These are phyloP conservation scores for Chenopodium album DNA, from an alignment of 148 eudicot species.

Conservation along the genomic window DNA sequence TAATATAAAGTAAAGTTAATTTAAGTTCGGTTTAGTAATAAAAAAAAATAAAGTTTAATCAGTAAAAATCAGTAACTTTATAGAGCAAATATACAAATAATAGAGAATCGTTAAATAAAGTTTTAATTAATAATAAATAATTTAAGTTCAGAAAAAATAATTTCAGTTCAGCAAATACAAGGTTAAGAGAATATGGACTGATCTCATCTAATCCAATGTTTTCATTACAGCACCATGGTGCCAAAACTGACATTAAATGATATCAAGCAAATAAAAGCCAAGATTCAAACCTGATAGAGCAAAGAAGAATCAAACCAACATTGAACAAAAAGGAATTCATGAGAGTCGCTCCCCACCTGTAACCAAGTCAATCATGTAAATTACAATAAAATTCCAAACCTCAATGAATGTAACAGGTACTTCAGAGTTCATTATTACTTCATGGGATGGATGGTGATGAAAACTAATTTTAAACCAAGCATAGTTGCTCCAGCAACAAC, in stretches of 20 bases:
- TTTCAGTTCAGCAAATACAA: too few relatives aligned
- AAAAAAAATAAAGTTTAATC: too few relatives aligned
- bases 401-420: background rate
- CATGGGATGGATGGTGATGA: conserved; percentile 98
- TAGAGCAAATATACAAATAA: too few relatives aligned
- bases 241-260: background rate
- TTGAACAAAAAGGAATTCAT: conserved; percentile 98
- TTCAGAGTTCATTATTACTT: conserved; percentile 60
- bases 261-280: background rate
- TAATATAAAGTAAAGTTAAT: too few relatives aligned
- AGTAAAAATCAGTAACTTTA: too few relatives aligned
- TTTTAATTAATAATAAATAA: too few relatives aligned
- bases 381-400: background rate
- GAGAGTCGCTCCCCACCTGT: conserved; percentile 99
- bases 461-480: conserved; percentile 93
- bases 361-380: conserved; percentile 23
- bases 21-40: too few relatives aligned
- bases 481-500: conserved; percentile 96
- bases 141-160: too few relatives aligned
- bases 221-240: background rate
- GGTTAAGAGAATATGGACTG: too few relatives aligned
- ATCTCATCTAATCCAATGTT: conserved; percentile 7
- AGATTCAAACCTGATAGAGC: conserved; percentile 80
- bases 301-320: conserved; percentile 95
- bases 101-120: too few relatives aligned